Base-by-base conservation (phyloP, 305 asterid species). In the Fraxinus sp. region DNA sequence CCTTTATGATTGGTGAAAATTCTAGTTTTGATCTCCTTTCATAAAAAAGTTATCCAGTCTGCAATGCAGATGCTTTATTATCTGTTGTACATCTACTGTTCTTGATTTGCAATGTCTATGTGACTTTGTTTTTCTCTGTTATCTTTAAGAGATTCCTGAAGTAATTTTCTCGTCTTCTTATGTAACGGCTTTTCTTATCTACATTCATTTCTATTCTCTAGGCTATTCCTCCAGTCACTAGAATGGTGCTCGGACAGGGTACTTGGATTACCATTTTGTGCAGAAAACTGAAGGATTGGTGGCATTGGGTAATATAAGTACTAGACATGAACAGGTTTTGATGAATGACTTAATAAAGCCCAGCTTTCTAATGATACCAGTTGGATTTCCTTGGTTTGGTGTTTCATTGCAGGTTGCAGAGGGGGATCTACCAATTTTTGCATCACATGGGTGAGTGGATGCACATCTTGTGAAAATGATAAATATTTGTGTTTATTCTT, bases 171-270 rank as follows among this genome's bases (percentile, higher is more conserved):
- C 36, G 7, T 66, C 70, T 2, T 46, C 33, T 79, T 30, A 5
- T 52, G 3, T 72, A 36, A 57, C 78, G 20, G 81, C 72, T 39
- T 8, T 59, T 68, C 49, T 79, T 37, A 44, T 79, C 57, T 70
- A 55, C 22, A 64, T 52, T 57, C 41, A 20, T 72, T 72, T 52
- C 33, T 3, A 74, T 81, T 76, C 33, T 85, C 36, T 86, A 95
- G 99, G 95, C 98, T 72, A 96, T 96, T 86, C 99, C 99, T 84
- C 99, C 99, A 24, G 89, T 93, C 72, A 89, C 98, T 64, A 92
- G 99, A 86, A 90, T 92, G 94, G 98, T 98, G 32, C 97, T 93
- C 41, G 95, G 97, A 39, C 95, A 86, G 66, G 86, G 83, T 81
- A 96, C 99, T 57, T 96, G 99, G 98, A 81, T 94, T 81, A 94